Conservation (phyloP, 164 flowering plant species). For the Brasenia schreberi region DNA sequence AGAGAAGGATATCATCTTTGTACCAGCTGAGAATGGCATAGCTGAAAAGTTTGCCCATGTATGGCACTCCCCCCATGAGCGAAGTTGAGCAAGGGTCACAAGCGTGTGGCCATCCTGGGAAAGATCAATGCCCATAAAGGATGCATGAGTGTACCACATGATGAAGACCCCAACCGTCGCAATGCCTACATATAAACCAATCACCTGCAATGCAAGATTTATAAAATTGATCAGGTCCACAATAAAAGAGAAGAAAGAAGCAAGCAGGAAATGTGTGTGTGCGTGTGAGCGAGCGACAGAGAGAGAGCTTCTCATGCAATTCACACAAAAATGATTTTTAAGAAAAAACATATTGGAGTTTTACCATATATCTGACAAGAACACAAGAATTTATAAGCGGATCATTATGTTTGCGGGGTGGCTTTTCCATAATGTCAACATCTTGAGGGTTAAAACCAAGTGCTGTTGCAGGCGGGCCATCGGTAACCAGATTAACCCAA, state of each 20-base stretch:
- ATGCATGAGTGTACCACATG: conserved; percentile 74
- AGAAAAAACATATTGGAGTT: background rate
- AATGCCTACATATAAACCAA: conserved; percentile 81
- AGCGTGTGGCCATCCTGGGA: conserved; percentile 67
- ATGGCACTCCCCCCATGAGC: conserved; percentile 64
- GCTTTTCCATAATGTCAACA: conserved; percentile 75
- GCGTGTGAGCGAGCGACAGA: background rate
- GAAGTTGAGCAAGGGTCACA: conserved; percentile 63
- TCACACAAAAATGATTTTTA: too few relatives aligned
- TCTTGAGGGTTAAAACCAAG: conserved; percentile 93
- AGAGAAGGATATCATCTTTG: conserved; percentile 35
- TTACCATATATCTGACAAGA: conserved; percentile 74
- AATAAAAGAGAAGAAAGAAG: background rate
- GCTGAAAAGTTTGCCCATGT: conserved; percentile 65
- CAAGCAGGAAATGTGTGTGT: background rate
- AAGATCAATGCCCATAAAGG: conserved; percentile 71
- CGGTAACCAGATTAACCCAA: conserved; percentile 96
- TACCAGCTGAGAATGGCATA: conserved; percentile 41
- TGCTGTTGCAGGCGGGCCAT: conserved; percentile 97
- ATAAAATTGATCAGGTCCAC: background rate
- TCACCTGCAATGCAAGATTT: conserved; percentile 36
- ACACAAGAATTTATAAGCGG: conserved; percentile 73
- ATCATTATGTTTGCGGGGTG: conserved; percentile 80
- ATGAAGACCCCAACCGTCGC: conserved; percentile 84
- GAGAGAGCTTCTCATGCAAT: background rate